Evolutionary conservation across 2,329 filamentous ascomycete species (phyloP).

Genomic region (Didymosphaeria variabile): DNA sequence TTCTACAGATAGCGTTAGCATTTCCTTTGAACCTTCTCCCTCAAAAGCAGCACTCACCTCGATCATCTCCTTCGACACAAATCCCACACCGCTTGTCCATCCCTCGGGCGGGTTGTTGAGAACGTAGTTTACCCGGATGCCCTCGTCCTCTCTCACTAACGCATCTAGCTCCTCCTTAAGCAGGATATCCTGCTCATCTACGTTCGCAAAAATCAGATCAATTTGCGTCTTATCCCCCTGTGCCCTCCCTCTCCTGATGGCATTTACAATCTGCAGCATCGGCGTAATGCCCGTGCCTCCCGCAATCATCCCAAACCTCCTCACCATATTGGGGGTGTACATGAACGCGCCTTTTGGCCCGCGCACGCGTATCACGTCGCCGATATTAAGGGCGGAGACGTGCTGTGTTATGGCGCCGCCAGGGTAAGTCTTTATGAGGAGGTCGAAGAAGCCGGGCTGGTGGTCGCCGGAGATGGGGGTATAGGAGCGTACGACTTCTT

Average conservation of each 20-base stretch:
- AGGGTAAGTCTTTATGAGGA: conserved; percentile 97
- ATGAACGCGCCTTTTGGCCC: conserved; percentile 98
- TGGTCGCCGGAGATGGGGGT: conserved; percentile 53
- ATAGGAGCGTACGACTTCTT: conserved; percentile 53
- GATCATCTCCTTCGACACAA: conserved; percentile 95
- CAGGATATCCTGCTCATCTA: conserved; percentile 90
- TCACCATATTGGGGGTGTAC: conserved; percentile 95
- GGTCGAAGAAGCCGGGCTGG: conserved; percentile 84
- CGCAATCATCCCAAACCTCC: conserved; percentile 96
- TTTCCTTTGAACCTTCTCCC: conserved; percentile 52
- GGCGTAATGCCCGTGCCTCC: conserved; percentile 98
- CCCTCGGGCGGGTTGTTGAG: conserved; percentile 92
- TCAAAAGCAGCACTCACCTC: not conserved
- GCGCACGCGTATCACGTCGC: conserved; percentile 81
- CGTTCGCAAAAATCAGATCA: conserved; percentile 96
- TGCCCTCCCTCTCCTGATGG: conserved; percentile 79
- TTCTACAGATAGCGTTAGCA: conserved; percentile 58
- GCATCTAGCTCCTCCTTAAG: conserved; percentile 90
- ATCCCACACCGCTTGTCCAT: conserved; percentile 93
- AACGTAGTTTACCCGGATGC: conserved; percentile 91
- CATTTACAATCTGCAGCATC: conserved; percentile 95
- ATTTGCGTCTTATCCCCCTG: conserved; percentile 86
- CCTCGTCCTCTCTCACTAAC: conserved; percentile 77
- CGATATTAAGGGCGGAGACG: conserved; percentile 82
- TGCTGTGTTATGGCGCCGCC: conserved; percentile 97